phyloP scores from a whole-genome alignment of 2,329 filamentous ascomycete species.

The Lasiodiplodia sp. region DNA sequence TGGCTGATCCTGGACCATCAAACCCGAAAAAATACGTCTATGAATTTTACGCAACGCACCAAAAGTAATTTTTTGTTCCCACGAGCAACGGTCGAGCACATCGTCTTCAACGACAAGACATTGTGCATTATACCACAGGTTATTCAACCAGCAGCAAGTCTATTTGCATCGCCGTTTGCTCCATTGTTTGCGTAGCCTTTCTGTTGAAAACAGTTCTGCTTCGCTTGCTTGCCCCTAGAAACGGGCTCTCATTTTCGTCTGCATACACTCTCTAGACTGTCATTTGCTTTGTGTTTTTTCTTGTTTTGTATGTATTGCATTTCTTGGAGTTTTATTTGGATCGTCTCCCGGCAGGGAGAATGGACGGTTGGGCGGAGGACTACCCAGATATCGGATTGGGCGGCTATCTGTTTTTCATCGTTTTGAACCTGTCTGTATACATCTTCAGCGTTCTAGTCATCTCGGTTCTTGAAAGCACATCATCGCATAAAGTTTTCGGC shows the following conservation, averaged over 20 bases:
- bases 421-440: background rate
- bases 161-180: background rate
- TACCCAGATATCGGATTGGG: background rate
- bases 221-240: background rate
- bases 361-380: background rate
- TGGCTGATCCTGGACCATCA: background rate
- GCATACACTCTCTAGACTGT: background rate
- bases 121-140: background rate
- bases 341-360: background rate
- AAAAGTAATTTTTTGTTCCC: background rate
- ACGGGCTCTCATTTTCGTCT: background rate
- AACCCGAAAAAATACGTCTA: background rate
- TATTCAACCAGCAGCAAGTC: background rate
- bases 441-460: background rate
- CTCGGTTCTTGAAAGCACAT: too few species aligned
- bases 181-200: background rate
- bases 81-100: slow-evolving; percentile 10
- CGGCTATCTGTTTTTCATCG: background rate
- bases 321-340: background rate
- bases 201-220: background rate
- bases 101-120: background rate
- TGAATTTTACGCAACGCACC: background rate
- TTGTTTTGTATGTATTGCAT: slow-evolving; percentile 4
- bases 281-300: background rate
- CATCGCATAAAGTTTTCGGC: background rate